Evolutionary conservation across 2,329 filamentous ascomycete genomes (phyloP), one percentile per base, ranked within the genome.

Genomic region (Myriosclerotinia curreyana): DNA sequence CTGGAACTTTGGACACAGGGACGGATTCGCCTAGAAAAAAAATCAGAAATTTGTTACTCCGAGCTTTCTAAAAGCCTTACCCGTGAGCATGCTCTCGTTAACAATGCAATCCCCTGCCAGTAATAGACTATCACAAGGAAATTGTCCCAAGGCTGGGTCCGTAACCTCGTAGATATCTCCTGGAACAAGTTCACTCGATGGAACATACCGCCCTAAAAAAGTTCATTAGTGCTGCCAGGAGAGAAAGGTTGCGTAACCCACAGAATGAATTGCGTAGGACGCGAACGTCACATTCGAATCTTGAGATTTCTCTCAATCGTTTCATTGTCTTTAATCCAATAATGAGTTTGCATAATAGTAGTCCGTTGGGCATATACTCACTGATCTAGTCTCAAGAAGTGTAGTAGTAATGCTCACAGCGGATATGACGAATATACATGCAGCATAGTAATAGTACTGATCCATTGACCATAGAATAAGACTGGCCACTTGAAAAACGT

Each of bases 31-130:
- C 90, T 84, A 61, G 28, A 5, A 5, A 6, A 31, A 20, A 48
- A 51, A n/a, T 53, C 48, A 69, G 34, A 70, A 66, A 44, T 49
- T 42, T 50, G 14, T 34, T 6, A 52, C 4, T 34, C 3, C 11
- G 34, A 40, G 20, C 15, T 22, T 25, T 20, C 20, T 34, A 54
- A 7, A 36, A 15, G 42, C 34, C 73, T 68, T 73, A 82, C 80
- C 86, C 48, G 95, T 99, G 44, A 99, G 84, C 95, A 99, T 99
- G 78, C 95, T 98, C 77, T 99, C 95, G 73, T 99, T 99, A 69
- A 99, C 93, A 67, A 99, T 98, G 73, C 93, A 97, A 77, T 99
- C 96, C 49, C 95, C 96, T 60, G 91, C 91, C 0, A 99, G 82
- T 7, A 99, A 79, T 42, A 99, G 79, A 75, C 94, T 96, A 76